Conservation (phyloP, 2,329 filamentous ascomycete species). For the Pseudopithomyces chartarum region DNA sequence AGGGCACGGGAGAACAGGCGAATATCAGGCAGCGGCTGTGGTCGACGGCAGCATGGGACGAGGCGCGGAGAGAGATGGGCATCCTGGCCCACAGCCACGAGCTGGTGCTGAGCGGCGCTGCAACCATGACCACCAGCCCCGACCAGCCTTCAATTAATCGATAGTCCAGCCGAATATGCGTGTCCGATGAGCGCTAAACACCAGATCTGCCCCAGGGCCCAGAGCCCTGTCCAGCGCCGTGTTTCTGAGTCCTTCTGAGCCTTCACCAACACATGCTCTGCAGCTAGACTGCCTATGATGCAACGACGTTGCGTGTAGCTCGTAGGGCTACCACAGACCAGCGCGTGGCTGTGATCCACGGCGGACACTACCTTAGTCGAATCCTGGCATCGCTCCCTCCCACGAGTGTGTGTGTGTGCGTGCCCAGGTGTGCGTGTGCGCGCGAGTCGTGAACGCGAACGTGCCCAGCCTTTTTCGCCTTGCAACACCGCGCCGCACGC, state of each 20-base stretch:
- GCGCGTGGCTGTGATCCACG: constrained; percentile 2
- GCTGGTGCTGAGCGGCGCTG: constrained; percentile 7
- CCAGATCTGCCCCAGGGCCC: not conserved
- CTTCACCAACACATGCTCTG: not conserved
- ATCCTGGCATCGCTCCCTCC: not conserved
- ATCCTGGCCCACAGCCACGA: constrained; percentile 5
- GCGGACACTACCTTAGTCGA: constrained; percentile 5
- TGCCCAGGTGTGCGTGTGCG: not conserved
- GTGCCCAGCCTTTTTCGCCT: not conserved
- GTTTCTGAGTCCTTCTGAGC: too few relatives aligned
- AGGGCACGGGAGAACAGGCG: not conserved
- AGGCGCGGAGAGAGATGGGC: constrained; percentile 4
- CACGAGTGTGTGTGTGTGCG: not conserved
- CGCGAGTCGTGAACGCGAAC: not conserved
- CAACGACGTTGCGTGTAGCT: not conserved
- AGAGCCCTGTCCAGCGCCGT: not conserved
- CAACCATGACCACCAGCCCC: constrained; percentile 6
- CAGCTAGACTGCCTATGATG: not conserved
- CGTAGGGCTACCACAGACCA: constrained; percentile 6
- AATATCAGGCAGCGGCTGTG: constrained; percentile 1
- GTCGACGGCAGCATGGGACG: not conserved
- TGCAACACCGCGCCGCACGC: not conserved
- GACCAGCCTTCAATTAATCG: constrained; percentile 1
- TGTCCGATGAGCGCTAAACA: constrained; percentile 3
- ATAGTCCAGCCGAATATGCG: constrained; percentile 3